These are phyloP conservation scores for Saccharomycopsis sp. DNA, from an alignment of 805 yeast genomes.

Conservation along the genomic window DNA sequence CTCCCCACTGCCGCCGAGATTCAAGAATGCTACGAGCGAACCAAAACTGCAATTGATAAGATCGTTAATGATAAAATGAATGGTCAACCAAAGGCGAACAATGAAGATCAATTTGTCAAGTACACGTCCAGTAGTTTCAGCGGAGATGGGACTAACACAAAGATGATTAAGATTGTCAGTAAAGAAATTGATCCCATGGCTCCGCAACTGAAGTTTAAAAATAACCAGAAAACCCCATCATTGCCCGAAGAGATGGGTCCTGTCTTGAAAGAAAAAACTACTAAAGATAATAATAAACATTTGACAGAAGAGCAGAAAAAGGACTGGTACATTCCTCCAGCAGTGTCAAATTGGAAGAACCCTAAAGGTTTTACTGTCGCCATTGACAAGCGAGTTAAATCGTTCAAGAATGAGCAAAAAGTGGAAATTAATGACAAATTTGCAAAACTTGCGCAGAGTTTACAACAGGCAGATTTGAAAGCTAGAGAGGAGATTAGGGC, in stretches of 20 bases:
- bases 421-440: slow-evolving; percentile 47
- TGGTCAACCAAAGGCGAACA: not conserved
- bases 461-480: slow-evolving; percentile 57
- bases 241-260: slow-evolving; percentile 49
- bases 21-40: slow-evolving; percentile 6
- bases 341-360: slow-evolving; percentile 93
- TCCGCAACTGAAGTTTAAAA: slow-evolving; percentile 59
- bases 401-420: slow-evolving; percentile 37
- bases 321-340: slow-evolving; percentile 84
- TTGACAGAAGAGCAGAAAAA: slow-evolving; percentile 66
- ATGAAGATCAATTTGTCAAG: slow-evolving; percentile 11
- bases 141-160: slow-evolving; percentile 19
- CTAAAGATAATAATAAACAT: slow-evolving; percentile 33
- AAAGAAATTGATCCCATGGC: slow-evolving; percentile 76
- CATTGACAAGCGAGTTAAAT: slow-evolving; percentile 67
- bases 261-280: slow-evolving; percentile 50
- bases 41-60: slow-evolving; percentile 10
- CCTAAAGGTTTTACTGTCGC: slow-evolving; percentile 83
- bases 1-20: slow-evolving; percentile 15
- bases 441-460: slow-evolving; percentile 59
- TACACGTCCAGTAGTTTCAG: slow-evolving; percentile 12
- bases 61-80: slow-evolving; percentile 4
- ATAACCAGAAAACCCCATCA: slow-evolving; percentile 64
- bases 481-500: slow-evolving; percentile 51
- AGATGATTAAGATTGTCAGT: slow-evolving; percentile 60